Percentiles rank a stretch among this genome's conserved stretches.
These are phyloP conservation scores for Puccinia brachypodii DNA, from an alignment of 1,284 basidiomycete species.

Conservation along the genomic window DNA sequence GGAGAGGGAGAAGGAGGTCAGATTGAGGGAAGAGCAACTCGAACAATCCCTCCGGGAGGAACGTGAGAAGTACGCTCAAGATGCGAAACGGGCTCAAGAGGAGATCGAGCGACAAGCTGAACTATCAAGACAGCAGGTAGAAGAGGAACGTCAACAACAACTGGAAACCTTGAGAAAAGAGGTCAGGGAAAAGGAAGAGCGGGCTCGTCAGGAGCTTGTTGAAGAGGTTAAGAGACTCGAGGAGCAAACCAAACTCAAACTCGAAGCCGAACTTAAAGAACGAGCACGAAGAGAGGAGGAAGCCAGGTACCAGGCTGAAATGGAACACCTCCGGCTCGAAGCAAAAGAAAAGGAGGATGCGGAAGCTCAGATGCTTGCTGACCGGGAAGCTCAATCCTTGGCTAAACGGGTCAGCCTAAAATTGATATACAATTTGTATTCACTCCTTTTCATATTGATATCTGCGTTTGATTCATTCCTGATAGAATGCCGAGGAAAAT, in stretches of 20 bases:
- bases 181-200: conserved; percentile 1
- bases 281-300: background rate
- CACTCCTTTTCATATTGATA: background rate
- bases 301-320: conserved; percentile 12
- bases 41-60: background rate
- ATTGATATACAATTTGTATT: background rate
- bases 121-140: background rate
- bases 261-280: conserved; percentile 5
- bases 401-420: background rate
- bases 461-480: background rate
- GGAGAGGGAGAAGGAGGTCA: conserved; percentile 19
- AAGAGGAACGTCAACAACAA: background rate
- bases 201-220: background rate
- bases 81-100: background rate
- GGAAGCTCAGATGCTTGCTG: conserved; percentile 5
- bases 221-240: background rate
- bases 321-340: conserved; percentile 5
- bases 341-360: background rate
- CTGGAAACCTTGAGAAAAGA: background rate
- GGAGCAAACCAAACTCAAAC: conserved; percentile 7
- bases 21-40: background rate
- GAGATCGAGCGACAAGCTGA: background rate
- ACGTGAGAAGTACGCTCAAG: background rate
- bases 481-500: background rate
- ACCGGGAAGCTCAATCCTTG: conserved; percentile 6